These are phyloP conservation scores for Ceratocystis huliohia DNA, from an alignment of 2,329 filamentous ascomycete species.

Conservation along the genomic window DNA sequence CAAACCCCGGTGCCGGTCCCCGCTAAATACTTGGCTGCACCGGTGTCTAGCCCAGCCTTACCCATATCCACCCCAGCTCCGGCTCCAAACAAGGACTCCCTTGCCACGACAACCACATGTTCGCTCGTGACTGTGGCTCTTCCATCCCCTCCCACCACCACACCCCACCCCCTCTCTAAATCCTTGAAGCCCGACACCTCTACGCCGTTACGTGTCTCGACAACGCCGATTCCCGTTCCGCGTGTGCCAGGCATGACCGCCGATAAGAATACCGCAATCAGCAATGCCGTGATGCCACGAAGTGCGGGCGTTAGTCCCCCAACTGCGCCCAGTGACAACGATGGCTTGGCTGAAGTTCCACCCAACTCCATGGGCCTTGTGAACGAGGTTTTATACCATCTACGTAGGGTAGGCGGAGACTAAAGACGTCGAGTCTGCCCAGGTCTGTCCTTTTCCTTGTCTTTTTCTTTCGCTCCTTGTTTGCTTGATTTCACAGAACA, in stretches of 20 bases:
- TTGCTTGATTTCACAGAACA: constrained; percentile 1
- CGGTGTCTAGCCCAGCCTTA: neutral
- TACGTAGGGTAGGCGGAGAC: constrained; percentile 31
- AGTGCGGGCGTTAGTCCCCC: neutral
- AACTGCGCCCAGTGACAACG: constrained; percentile 22
- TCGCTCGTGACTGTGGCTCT: neutral
- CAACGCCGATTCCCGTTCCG: constrained; percentile 29
- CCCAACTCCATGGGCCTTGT: constrained; percentile 38
- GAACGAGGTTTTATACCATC: constrained; percentile 41
- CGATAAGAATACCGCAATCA: neutral
- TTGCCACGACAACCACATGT: too few species aligned
- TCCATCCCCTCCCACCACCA: neutral
- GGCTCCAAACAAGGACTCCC: neutral
- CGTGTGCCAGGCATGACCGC: neutral
- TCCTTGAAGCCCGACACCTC: neutral
- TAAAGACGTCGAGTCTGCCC: neutral
- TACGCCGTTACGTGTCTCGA: neutral
- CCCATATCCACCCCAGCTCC: constrained; percentile 15
- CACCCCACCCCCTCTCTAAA: neutral
- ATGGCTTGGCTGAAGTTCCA: constrained; percentile 33
- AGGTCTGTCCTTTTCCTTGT: neutral
- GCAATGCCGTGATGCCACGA: neutral
- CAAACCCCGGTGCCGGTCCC: constrained; percentile 35
- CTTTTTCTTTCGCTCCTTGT: neutral
- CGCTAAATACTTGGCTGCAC: constrained; percentile 28